Evolutionary conservation across 257 asterid species (phyloP).

Genomic region (Ilex asprella): DNA sequence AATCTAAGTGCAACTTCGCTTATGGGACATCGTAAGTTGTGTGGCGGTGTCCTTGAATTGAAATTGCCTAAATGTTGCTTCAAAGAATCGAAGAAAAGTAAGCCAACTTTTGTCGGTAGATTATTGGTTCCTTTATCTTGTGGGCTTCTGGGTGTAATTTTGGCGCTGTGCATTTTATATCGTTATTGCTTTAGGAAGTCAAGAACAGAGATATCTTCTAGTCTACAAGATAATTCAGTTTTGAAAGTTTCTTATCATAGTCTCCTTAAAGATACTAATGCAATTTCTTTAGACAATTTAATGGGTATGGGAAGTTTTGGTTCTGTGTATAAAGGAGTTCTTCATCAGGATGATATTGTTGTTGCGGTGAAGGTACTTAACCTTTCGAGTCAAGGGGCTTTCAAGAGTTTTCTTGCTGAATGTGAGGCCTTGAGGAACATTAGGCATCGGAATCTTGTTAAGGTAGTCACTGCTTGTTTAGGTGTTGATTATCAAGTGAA

Average conservation of each 20-base stretch:
- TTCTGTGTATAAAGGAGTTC: conserved; percentile 13
- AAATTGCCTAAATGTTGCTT: not conserved
- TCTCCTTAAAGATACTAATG: conserved; percentile 21
- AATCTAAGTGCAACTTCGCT: not conserved
- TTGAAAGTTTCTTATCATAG: conserved; percentile 11
- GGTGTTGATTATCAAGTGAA: conserved; percentile 8
- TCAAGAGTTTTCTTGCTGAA: conserved; percentile 7
- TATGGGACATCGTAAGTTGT: not conserved
- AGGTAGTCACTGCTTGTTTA: conserved; percentile 12
- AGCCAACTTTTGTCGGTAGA: not conserved
- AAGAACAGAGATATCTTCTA: not conserved
- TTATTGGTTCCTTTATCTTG: not conserved
- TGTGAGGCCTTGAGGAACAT: conserved; percentile 3
- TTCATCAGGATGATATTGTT: conserved; percentile 1
- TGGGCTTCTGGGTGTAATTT: not conserved
- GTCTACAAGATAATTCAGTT: not conserved
- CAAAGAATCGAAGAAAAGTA: not conserved
- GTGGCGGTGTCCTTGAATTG: not conserved
- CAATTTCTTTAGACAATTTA: conserved; percentile 16
- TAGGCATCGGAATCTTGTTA: conserved; percentile 13
- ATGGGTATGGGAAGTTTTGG: conserved; percentile 25
- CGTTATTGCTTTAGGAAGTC: not conserved
- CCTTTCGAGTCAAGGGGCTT: conserved; percentile 9
- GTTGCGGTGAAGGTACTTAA: conserved; percentile 11
- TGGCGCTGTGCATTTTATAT: not conserved